Evolutionary conservation across 495 filamentous ascomycete species (phyloP).

Genomic region (Chaetomium cochliodes): DNA sequence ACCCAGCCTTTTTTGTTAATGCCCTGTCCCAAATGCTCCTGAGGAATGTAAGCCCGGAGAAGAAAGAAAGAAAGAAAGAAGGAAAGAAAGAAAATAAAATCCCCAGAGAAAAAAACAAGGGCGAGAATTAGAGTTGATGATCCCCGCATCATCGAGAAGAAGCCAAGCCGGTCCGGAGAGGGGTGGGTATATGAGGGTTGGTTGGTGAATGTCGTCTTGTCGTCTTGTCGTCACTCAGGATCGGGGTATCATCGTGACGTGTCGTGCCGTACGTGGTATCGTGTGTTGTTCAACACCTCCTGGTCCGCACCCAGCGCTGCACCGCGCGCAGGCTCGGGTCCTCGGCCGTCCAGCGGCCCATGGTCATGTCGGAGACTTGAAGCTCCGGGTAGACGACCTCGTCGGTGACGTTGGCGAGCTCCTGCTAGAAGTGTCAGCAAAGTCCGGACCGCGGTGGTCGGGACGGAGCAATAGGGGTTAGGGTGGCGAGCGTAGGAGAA

Average conservation of each 20-base stretch:
- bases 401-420: slow-evolving; percentile 66
- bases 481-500: not conserved
- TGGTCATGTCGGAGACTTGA: slow-evolving; percentile 59
- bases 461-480: not conserved
- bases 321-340: slow-evolving; percentile 59
- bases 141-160: slow-evolving; percentile 8
- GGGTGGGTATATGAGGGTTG: slow-evolving; percentile 8
- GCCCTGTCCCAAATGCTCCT: slow-evolving; percentile 12
- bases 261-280: not conserved
- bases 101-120: not conserved
- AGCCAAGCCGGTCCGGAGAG: slow-evolving; percentile 9
- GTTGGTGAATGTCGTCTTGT: not conserved
- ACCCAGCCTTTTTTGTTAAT: slow-evolving; percentile 8
- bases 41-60: slow-evolving; percentile 7
- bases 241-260: not conserved
- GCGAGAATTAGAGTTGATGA: not conserved
- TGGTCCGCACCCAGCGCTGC: slow-evolving; percentile 51
- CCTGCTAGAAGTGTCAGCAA: slow-evolving; percentile 42
- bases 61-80: slow-evolving; percentile 3
- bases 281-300: slow-evolving; percentile 29
- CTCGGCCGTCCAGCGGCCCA: slow-evolving; percentile 72
- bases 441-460: too few relatives aligned
- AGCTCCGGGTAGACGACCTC: slow-evolving; percentile 65
- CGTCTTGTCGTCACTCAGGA: not conserved
- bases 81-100: not conserved